Percentiles rank a stretch among this genome's conserved stretches.
Conservation (phyloP, 257 asterid genomes). For the Ehretia macrophylla region DNA sequence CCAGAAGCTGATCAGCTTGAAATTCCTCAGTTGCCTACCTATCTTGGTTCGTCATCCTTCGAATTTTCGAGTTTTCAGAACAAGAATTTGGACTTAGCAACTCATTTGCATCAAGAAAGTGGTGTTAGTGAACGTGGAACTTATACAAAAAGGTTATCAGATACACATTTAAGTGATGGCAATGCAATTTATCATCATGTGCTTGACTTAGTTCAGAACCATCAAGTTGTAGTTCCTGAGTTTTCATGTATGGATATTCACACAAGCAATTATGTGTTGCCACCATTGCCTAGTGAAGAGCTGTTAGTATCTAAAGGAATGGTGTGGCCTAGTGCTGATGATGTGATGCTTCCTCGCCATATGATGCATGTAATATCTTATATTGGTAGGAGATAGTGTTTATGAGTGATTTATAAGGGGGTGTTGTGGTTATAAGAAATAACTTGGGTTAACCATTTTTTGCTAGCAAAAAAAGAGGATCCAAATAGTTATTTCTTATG, state of each 20-base stretch:
- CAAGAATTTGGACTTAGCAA: conserved; percentile 12
- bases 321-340: conserved; percentile 28
- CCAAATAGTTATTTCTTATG: too few relatives aligned
- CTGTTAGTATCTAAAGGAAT: conserved; percentile 17
- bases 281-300: conserved; percentile 45
- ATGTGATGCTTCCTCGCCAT: conserved; percentile 17
- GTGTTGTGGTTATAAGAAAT: too few relatives aligned
- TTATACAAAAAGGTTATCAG: too few relatives aligned
- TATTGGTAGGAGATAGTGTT: too few relatives aligned
- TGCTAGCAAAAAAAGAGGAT: too few relatives aligned
- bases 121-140: conserved; percentile 14
- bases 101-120: too few relatives aligned
- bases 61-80: conserved; percentile 19
- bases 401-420: too few relatives aligned
- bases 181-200: conserved; percentile 16
- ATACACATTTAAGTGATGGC: conserved; percentile 5
- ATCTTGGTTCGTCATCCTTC: conserved; percentile 10
- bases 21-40: background rate
- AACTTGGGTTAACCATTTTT: too few relatives aligned
- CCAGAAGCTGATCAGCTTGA: conserved; percentile 6
- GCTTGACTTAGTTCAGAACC: conserved; percentile 17
- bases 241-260: conserved; percentile 2
- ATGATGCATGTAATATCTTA: too few relatives aligned
- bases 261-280: conserved; percentile 18
- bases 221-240: too few relatives aligned